Conservation (phyloP, 2,329 filamentous ascomycete species). For the Neonectria ditissima region DNA sequence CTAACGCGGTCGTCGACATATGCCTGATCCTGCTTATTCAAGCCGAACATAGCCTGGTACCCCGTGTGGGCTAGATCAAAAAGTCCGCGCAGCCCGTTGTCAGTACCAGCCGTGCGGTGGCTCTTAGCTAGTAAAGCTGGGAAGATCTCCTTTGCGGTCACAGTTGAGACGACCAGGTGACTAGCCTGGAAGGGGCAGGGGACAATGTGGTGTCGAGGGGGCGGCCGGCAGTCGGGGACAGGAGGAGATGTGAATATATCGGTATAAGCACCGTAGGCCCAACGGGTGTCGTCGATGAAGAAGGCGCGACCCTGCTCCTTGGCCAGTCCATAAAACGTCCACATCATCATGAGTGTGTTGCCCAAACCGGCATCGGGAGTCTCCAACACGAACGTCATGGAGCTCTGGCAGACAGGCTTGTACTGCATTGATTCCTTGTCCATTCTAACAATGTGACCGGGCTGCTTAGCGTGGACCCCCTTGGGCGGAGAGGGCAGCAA, state of each 20-base stretch:
- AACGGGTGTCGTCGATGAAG: slow-evolving; percentile 86
- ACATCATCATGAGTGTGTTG: slow-evolving; percentile 80
- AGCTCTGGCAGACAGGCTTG: slow-evolving; percentile 72
- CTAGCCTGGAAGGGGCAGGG: slow-evolving; percentile 82
- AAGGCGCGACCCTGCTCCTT: slow-evolving; percentile 79
- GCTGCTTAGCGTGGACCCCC: slow-evolving; percentile 54
- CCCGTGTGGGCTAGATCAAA: slow-evolving; percentile 77
- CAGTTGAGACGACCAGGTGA: slow-evolving; percentile 79
- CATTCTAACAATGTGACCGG: slow-evolving; percentile 62
- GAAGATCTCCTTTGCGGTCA: slow-evolving; percentile 74
- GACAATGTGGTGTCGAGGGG: slow-evolving; percentile 79
- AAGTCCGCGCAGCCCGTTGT: slow-evolving; percentile 60
- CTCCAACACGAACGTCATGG: slow-evolving; percentile 83
- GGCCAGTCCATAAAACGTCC: slow-evolving; percentile 86
- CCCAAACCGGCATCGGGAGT: slow-evolving; percentile 80
- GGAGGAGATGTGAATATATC: slow-evolving; percentile 79
- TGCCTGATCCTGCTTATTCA: slow-evolving; percentile 72
- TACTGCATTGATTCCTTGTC: slow-evolving; percentile 57
- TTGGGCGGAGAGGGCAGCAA: slow-evolving; percentile 63
- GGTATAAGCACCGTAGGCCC: slow-evolving; percentile 82
- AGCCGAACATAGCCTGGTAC: slow-evolving; percentile 79
- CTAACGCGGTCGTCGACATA: slow-evolving; percentile 72
- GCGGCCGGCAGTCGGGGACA: slow-evolving; percentile 73
- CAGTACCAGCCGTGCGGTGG: slow-evolving; percentile 40
- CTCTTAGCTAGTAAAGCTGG: slow-evolving; percentile 61